Evolutionary conservation across 2,329 filamentous ascomycete genomes (phyloP), one percentile per base, ranked within the genome.

Genomic region (Capronia epimyces): DNA sequence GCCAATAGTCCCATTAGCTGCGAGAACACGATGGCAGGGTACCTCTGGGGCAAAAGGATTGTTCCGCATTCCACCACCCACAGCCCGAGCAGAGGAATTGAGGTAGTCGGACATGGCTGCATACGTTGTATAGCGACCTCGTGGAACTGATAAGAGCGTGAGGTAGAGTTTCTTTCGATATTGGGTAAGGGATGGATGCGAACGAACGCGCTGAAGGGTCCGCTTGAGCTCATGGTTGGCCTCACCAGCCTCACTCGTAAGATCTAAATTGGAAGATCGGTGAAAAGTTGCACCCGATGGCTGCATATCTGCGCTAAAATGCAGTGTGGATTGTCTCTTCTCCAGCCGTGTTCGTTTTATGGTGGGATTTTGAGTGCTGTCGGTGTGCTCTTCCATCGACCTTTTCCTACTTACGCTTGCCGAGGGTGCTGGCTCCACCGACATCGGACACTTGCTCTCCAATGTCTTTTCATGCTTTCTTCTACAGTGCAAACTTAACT

Each of bases 41-140:
- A 91, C 84, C 27, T 80, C 77, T 0, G 89, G 88, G 12, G 89
- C 88, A 62, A 91, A 94, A 0, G 88, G 88, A 65, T 95, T 95
- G 29, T 70, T 73, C 15, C 85, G 78, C 63, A 94, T 74, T 1
- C 87, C 87, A 52, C 86, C 88, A 13, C 87, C 87, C 3, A 93
- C 80, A 0, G 87, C 87, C 36, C 87, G 76, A 1, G 87, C 84
- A 2, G 84, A 87, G 18, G 86, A 88, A 9, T 73, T 67, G 13
- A 91, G 75, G 51, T 84, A 78, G 7, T 75, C 75, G 0, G 89
- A 81, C 46, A 95, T 73, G 1, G 84, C 75, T 2, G 79, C 84
- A 69, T 95, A 94, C 0, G 88, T 91, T 0, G 86, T 88, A 63
- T 89, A 84, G 47, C 75, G 75, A 25, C 89, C 89, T 13, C 71